Evolutionary conservation across 2,329 filamentous ascomycete species (phyloP).

Genomic region (Pseudomassariella vexata): DNA sequence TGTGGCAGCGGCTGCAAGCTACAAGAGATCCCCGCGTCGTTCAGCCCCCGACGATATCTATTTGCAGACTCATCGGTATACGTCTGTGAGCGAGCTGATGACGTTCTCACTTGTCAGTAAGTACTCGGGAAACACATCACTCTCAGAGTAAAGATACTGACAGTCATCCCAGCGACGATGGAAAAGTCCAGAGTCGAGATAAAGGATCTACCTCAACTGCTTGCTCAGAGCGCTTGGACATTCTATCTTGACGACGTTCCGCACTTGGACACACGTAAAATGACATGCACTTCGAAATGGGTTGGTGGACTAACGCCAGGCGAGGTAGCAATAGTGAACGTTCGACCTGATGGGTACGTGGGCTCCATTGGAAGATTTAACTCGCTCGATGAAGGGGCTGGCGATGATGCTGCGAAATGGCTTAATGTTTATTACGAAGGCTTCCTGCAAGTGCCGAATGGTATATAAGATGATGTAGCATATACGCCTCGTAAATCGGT

Average conservation of each 20-base stretch:
- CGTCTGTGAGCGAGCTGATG: conserved; percentile 59
- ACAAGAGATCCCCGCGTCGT: conserved; percentile 51
- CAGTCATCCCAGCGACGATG: conserved; percentile 16
- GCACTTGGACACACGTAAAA: conserved; percentile 17
- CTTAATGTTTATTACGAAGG: conserved; percentile 48
- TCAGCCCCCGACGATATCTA: conserved; percentile 59
- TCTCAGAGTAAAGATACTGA: conserved; percentile 1
- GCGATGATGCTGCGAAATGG: conserved; percentile 47
- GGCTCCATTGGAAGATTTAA: conserved; percentile 19
- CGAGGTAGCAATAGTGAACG: conserved; percentile 16
- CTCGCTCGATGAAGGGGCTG: conserved; percentile 27
- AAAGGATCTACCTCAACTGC: conserved; percentile 16
- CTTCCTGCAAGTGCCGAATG: conserved; percentile 43
- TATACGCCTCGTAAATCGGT: no score
- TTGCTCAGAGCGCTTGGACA: conserved; percentile 19
- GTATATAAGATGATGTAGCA: no score
- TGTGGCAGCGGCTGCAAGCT: conserved; percentile 54
- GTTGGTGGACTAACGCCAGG: conserved; percentile 14
- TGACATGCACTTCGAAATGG: conserved; percentile 20
- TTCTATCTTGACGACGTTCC: conserved; percentile 22
- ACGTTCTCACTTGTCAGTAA: conserved; percentile 64
- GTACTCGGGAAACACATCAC: conserved; percentile 41
- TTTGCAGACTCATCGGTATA: conserved; percentile 63
- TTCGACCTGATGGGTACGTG: conserved; percentile 22
- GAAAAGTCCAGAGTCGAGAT: conserved; percentile 19